These are phyloP conservation scores for Pyrenochaeta sp. DNA, from an alignment of 2,329 filamentous ascomycete species.

Conservation along the genomic window DNA sequence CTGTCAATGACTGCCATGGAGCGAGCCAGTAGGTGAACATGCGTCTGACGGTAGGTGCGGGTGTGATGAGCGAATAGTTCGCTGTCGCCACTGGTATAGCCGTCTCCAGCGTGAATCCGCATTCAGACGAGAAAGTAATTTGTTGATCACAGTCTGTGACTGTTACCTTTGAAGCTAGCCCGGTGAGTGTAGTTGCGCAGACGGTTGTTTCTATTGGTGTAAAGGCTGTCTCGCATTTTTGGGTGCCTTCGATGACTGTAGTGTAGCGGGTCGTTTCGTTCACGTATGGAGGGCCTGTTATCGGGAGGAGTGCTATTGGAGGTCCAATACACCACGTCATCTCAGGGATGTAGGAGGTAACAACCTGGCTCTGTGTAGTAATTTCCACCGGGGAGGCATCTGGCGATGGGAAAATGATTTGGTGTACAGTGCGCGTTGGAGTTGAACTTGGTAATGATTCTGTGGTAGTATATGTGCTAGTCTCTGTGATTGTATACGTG, in stretches of 20 bases:
- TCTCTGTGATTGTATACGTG: constrained; percentile 8
- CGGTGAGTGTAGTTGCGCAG: constrained; percentile 55
- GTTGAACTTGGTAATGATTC: constrained; percentile 18
- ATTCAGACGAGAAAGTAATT: constrained; percentile 57
- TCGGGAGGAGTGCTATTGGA: constrained; percentile 44
- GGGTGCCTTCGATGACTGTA: constrained; percentile 26
- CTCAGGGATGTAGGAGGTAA: constrained; percentile 53
- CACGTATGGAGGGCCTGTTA: constrained; percentile 42
- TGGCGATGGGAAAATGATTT: constrained; percentile 53
- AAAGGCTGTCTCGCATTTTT: constrained; percentile 53
- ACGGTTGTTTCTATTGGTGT: constrained; percentile 52
- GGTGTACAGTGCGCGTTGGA: constrained; percentile 35
- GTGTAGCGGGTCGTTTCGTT: constrained; percentile 48
- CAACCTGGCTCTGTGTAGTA: constrained; percentile 54
- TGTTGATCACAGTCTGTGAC: constrained; percentile 55
- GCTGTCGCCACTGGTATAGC: constrained; percentile 28
- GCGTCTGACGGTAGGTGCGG: constrained; percentile 48
- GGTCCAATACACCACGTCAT: constrained; percentile 55
- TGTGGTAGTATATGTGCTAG: neutral
- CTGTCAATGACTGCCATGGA: constrained; percentile 54
- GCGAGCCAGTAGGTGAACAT: constrained; percentile 56
- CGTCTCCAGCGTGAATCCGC: constrained; percentile 52
- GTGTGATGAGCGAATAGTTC: constrained; percentile 42
- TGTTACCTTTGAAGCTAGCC: constrained; percentile 51
- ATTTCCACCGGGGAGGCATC: constrained; percentile 52